These are phyloP conservation scores for Cairneyella variabilis DNA, from an alignment of 495 filamentous ascomycete genomes.

Conservation along the genomic window DNA sequence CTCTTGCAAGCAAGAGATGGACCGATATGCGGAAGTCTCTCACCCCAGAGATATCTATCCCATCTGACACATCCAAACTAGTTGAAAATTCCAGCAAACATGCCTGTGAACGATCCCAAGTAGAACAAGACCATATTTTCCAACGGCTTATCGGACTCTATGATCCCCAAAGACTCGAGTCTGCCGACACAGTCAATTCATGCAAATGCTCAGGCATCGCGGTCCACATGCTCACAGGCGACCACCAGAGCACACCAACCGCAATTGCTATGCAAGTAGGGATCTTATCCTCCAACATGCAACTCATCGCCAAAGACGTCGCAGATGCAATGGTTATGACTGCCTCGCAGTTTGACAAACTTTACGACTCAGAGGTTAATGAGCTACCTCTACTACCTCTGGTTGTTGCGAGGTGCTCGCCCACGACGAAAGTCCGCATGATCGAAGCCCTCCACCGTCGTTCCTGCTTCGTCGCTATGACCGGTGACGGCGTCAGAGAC, in stretches of 20 bases:
- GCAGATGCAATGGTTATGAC: conserved; percentile 64
- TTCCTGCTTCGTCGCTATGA: conserved; percentile 64
- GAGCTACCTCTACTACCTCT: conserved; percentile 57
- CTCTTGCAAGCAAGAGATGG: conserved; percentile 31
- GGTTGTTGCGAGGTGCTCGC: conserved; percentile 68
- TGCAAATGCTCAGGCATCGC: conserved; percentile 66
- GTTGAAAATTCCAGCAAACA: too few relatives aligned
- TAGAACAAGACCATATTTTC: conserved; percentile 54
- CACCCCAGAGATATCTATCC: too few relatives aligned
- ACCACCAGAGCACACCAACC: conserved; percentile 61
- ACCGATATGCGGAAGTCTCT: too few relatives aligned
- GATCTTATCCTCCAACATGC: conserved; percentile 56
- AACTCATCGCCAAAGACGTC: conserved; percentile 46
- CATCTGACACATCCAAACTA: too few relatives aligned
- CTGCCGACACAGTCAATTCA: conserved; percentile 48
- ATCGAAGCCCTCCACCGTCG: conserved; percentile 66
- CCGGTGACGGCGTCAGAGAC: conserved; percentile 77
- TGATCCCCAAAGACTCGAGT: conserved; percentile 47
- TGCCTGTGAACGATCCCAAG: conserved; percentile 45
- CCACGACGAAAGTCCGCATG: conserved; percentile 67
- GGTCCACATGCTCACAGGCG: conserved; percentile 75
- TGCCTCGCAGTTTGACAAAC: conserved; percentile 57
- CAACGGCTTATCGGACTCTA: conserved; percentile 60
- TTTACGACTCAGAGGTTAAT: conserved; percentile 59
- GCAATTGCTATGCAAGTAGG: conserved; percentile 65